Conservation (phyloP, 1,139 yeast genomes). For the Suhomyces wounanorum region DNA sequence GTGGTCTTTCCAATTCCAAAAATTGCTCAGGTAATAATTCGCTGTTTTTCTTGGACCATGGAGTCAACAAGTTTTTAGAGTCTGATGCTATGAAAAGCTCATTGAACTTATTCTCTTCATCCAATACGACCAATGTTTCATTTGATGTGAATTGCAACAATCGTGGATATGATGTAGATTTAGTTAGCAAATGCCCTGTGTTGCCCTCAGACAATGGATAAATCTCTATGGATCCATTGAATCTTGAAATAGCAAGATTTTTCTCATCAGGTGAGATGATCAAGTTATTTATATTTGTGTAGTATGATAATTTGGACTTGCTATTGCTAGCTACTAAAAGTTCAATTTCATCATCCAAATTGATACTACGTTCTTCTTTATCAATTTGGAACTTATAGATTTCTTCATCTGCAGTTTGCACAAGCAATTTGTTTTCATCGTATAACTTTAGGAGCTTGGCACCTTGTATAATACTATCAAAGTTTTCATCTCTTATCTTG, state of each 20-base stretch:
- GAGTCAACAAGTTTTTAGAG: constrained; percentile 49
- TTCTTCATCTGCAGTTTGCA: constrained; percentile 70
- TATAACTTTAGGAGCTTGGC: constrained; percentile 54
- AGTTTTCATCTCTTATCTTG: constrained; percentile 54
- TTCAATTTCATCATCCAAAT: constrained; percentile 45
- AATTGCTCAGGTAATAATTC: constrained; percentile 74
- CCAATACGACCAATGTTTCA: constrained; percentile 61
- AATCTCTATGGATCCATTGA: constrained; percentile 67
- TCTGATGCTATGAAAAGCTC: constrained; percentile 50
- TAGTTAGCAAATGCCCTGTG: constrained; percentile 39
- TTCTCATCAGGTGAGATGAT: constrained; percentile 47
- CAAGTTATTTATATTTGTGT: constrained; percentile 52
- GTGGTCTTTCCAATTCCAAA: constrained; percentile 59
- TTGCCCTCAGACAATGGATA: constrained; percentile 25
- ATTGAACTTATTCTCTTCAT: constrained; percentile 72
- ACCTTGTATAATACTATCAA: constrained; percentile 53
- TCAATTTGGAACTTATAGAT: constrained; percentile 50
- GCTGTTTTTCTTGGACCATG: constrained; percentile 80
- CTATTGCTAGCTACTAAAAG: constrained; percentile 28
- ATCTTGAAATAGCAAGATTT: constrained; percentile 57
- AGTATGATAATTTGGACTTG: constrained; percentile 31
- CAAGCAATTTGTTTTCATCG: constrained; percentile 46
- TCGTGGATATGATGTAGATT: constrained; percentile 61
- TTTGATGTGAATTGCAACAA: constrained; percentile 57
- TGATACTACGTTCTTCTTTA: constrained; percentile 24